Evolutionary conservation across 345 rosid species (phyloP).

Genomic region (Zanthoxylum bungeanum): DNA sequence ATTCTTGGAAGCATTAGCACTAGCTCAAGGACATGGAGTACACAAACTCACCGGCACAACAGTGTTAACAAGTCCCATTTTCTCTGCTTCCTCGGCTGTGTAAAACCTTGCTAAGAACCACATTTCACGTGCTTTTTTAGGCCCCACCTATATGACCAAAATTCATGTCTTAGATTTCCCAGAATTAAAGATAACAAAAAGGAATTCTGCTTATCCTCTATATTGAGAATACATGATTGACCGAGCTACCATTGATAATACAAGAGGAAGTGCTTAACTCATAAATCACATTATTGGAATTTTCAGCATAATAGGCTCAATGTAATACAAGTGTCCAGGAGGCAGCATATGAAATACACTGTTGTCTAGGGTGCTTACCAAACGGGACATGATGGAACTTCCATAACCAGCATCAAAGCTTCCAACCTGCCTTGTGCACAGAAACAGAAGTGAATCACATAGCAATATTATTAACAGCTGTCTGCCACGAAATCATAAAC

Average conservation of each 20-base stretch:
- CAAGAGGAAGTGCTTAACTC: background rate
- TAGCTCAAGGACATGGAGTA: background rate
- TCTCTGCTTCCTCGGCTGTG: constrained; percentile 82
- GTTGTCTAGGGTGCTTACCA: constrained; percentile 42
- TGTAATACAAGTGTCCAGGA: no score
- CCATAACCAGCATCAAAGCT: constrained; percentile 99
- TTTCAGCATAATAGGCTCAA: background rate
- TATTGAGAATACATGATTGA: background rate
- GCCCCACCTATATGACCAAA: constrained; percentile 59
- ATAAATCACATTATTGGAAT: background rate
- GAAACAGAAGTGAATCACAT: background rate
- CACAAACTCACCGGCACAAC: constrained; percentile 71
- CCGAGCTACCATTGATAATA: no score
- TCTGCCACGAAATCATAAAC: background rate
- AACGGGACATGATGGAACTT: constrained; percentile 91
- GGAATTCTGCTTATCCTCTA: background rate
- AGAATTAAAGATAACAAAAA: background rate
- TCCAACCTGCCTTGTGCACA: constrained; percentile 62
- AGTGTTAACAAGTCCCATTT: constrained; percentile 90
- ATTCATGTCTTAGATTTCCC: background rate
- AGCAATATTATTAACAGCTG: background rate
- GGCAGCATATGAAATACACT: background rate
- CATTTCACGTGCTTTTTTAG: constrained; percentile 93
- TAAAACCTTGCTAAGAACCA: constrained; percentile 93
- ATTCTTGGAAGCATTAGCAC: background rate